Conservation (phyloP, 805 yeast genomes). For the Candida sithepensis region DNA sequence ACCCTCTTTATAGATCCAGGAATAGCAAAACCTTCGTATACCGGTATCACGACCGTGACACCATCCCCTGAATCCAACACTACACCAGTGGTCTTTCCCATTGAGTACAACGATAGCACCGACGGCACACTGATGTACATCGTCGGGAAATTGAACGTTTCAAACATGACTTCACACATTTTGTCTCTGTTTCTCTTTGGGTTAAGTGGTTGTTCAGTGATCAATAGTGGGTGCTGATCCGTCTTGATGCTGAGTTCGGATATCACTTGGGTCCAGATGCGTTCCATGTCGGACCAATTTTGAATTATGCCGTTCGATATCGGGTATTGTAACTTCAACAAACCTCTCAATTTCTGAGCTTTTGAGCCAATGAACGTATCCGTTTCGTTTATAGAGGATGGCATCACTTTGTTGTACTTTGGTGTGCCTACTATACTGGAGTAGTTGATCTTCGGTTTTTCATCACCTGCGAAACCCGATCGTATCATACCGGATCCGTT, state of each 20-base stretch:
- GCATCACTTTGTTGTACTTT: conserved; percentile 73
- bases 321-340: conserved; percentile 69
- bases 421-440: conserved; percentile 75
- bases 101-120: conserved; percentile 77
- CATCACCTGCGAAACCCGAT: conserved; percentile 93
- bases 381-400: conserved; percentile 54
- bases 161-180: conserved; percentile 65
- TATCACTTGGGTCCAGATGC: conserved; percentile 69
- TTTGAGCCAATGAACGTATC: conserved; percentile 70
- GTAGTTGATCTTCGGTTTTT: conserved; percentile 63
- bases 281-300: conserved; percentile 87
- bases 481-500: conserved; percentile 83
- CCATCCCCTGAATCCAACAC: conserved; percentile 95
- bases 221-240: conserved; percentile 82
- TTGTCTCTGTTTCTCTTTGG: conserved; percentile 58
- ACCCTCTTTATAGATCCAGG: conserved; percentile 68
- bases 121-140: conserved; percentile 72
- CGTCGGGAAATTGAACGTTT: conserved; percentile 73
- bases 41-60: conserved; percentile 82
- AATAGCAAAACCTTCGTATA: conserved; percentile 82
- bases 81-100: conserved; percentile 88
- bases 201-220: conserved; percentile 88
- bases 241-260: conserved; percentile 40
- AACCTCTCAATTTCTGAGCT: conserved; percentile 76
- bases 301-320: conserved; percentile 73